Conservation (phyloP, 306 rosid species). For the Cicer arietinum region DNA sequence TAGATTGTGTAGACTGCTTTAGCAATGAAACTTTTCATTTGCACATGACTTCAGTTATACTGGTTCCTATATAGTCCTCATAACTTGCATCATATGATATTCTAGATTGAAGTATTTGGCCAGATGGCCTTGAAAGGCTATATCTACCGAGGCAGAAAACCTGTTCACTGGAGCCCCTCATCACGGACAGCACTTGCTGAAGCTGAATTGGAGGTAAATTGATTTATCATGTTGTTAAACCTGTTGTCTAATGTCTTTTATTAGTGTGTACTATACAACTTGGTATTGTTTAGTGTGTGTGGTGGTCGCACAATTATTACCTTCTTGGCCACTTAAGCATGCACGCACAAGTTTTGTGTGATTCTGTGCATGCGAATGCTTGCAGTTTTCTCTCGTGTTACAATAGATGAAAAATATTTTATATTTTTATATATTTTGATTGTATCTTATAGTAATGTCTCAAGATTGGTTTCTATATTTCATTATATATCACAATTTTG, state of each 20-base stretch:
- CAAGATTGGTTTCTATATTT: conserved; percentile 10
- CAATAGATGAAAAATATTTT: conserved; percentile 4
- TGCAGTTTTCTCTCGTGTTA: conserved; percentile 25
- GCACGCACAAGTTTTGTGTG: background rate
- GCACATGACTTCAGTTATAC: conserved; percentile 19
- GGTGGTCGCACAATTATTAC: background rate
- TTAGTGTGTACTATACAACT: conserved; percentile 16
- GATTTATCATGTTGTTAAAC: conserved; percentile 17
- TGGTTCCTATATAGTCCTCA: conserved; percentile 17
- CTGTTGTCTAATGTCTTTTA: background rate
- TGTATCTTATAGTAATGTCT: background rate
- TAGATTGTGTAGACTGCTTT: conserved; percentile 29
- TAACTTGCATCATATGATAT: conserved; percentile 41
- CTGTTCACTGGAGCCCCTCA: conserved; percentile 99
- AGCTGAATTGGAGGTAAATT: conserved; percentile 94
- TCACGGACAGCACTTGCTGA: conserved; percentile 99
- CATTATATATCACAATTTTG: background rate
- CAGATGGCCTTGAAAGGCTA: conserved; percentile 93
- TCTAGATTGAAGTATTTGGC: conserved; percentile 97
- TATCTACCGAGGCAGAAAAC: conserved; percentile 95
- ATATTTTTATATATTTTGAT: background rate
- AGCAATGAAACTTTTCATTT: conserved; percentile 19
- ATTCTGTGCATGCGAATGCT: background rate
- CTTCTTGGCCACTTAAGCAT: conserved; percentile 4
- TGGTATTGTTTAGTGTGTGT: conserved; percentile 25